Percentiles rank a stretch among this genome's conserved stretches.
Conservation (phyloP, 2,329 filamentous ascomycete species). For the Macroventuria anomochaeta region DNA sequence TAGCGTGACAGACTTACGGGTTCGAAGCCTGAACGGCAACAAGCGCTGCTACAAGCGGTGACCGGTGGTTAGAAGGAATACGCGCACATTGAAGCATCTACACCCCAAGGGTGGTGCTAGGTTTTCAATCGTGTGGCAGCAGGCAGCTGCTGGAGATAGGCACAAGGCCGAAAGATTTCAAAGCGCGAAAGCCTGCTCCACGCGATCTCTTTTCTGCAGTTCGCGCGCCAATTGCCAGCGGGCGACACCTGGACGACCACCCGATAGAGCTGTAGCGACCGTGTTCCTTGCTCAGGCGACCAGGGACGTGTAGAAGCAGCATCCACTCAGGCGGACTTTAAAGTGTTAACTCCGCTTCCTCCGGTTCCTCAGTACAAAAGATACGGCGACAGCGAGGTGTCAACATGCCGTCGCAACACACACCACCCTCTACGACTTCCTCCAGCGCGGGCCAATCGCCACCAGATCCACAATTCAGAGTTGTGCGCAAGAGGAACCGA, state of each 20-base stretch:
- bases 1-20: background rate
- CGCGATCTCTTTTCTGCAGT: slow-evolving; percentile 17
- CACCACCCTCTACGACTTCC: slow-evolving; percentile 77
- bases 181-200: slow-evolving; percentile 29
- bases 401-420: slow-evolving; percentile 68
- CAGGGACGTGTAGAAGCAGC: background rate
- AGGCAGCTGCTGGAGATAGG: slow-evolving; percentile 40
- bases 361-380: slow-evolving; percentile 1
- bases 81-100: slow-evolving; percentile 16
- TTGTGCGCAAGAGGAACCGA: slow-evolving; percentile 90
- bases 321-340: slow-evolving; percentile 32
- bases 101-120: slow-evolving; percentile 19
- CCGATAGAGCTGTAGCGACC: background rate
- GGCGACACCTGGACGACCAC: background rate
- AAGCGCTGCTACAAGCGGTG: background rate
- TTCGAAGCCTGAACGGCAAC: background rate
- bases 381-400: background rate
- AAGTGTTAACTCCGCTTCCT: slow-evolving; percentile 25
- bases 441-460: slow-evolving; percentile 81
- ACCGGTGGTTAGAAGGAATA: background rate
- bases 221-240: background rate
- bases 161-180: slow-evolving; percentile 37
- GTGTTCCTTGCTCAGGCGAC: background rate
- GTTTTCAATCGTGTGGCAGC: slow-evolving; percentile 26
- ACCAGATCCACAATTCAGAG: slow-evolving; percentile 83